Conservation (phyloP, 2,329 filamentous ascomycete species). For the Alternaria sp. region DNA sequence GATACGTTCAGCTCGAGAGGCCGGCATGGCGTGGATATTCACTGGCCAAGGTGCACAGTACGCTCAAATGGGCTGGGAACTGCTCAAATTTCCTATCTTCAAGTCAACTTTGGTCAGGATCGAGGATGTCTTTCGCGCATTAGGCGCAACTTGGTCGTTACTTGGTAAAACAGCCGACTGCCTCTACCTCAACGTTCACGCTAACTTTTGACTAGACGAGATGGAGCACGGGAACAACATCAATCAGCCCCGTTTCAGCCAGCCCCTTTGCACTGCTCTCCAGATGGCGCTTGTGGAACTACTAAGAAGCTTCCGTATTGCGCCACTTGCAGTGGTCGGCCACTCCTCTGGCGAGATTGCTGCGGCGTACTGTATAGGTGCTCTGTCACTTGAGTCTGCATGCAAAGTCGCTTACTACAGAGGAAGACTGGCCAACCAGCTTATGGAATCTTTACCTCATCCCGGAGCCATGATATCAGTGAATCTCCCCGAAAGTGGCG, state of each 20-base stretch:
- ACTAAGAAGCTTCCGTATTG: conserved; percentile 18
- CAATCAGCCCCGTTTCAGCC: conserved; percentile 10
- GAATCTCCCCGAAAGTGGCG: background rate
- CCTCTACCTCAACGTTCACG: background rate
- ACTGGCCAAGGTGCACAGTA: background rate
- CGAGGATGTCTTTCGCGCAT: background rate
- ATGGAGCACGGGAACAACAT: conserved; percentile 1
- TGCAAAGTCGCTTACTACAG: background rate
- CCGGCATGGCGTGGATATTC: background rate
- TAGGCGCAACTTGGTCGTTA: background rate
- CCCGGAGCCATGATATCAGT: background rate
- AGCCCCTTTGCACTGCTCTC: conserved; percentile 27
- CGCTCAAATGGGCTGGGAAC: background rate
- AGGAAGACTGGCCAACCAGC: background rate
- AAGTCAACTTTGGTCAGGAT: background rate
- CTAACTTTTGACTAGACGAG: background rate
- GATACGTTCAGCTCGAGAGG: background rate
- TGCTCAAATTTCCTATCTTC: background rate
- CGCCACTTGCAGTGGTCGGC: conserved; percentile 22
- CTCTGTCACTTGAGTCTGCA: conserved; percentile 5
- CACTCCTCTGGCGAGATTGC: conserved; percentile 41
- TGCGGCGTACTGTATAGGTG: conserved; percentile 28
- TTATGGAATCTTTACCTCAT: background rate
- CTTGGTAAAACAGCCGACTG: background rate
- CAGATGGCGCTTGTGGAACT: conserved; percentile 31